Evolutionary conservation across 345 rosid genomes (phyloP).

Genomic region (Linum trigynum): DNA sequence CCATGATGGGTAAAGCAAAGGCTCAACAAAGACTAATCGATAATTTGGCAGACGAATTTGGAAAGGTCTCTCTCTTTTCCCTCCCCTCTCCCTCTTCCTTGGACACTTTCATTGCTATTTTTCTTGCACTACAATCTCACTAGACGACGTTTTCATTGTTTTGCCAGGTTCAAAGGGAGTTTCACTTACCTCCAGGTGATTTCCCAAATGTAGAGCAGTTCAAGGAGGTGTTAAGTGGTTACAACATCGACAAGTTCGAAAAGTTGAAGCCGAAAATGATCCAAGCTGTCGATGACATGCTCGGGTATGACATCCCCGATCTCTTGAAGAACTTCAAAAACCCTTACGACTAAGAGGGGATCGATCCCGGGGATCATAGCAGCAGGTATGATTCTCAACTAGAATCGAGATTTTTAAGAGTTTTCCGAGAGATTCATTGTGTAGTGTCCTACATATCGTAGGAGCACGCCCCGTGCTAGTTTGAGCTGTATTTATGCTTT

Average conservation of each 20-base stretch:
- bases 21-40: constrained; percentile 72
- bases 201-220: constrained; percentile 81
- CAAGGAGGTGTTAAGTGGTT: constrained; percentile 60
- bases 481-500: no score
- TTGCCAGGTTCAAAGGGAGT: constrained; percentile 73
- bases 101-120: neutral
- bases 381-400: neutral
- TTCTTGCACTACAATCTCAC: neutral
- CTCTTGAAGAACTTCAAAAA: constrained; percentile 73
- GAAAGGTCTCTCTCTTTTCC: constrained; percentile 39
- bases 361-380: neutral
- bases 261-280: constrained; percentile 84
- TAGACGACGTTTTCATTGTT: neutral
- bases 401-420: no score
- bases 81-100: neutral
- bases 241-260: constrained; percentile 79
- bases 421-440: no score
- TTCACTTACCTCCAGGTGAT: constrained; percentile 79
- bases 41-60: constrained; percentile 66
- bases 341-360: constrained; percentile 46
- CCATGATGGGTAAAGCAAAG: constrained; percentile 88
- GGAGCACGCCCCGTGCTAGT: no score
- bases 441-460: no score
- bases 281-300: constrained; percentile 84
- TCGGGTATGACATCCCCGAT: constrained; percentile 82